These are phyloP conservation scores for Boletus coffeatus DNA, from an alignment of 1,284 basidiomycete species.

Conservation along the genomic window DNA sequence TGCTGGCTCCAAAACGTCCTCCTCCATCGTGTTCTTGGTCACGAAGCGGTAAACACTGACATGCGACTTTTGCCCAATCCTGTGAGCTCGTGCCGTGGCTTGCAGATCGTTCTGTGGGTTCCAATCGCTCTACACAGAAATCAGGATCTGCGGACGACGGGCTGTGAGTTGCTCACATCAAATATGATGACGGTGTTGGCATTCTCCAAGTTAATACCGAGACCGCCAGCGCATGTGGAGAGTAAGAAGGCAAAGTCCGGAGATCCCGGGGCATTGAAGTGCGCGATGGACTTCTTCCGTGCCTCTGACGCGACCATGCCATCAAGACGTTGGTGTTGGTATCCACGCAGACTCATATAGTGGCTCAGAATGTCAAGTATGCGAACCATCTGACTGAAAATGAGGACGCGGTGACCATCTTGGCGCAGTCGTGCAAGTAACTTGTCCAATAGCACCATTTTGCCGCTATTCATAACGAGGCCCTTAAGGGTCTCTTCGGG, in stretches of 20 bases:
- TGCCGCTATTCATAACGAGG: conserved; percentile 96
- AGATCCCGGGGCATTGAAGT: conserved; percentile 92
- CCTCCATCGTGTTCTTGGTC: conserved; percentile 99
- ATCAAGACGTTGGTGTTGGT: conserved; percentile 95
- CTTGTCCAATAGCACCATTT: conserved; percentile 96
- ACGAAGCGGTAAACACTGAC: conserved; percentile 98
- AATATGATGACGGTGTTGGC: conserved; percentile 99
- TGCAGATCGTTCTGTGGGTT: conserved; percentile 99
- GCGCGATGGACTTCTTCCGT: conserved; percentile 91
- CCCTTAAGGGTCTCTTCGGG: conserved; percentile 90
- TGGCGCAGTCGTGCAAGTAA: conserved; percentile 84
- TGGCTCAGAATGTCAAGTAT: conserved; percentile 99
- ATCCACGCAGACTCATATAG: conserved; percentile 89
- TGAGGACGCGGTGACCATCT: conserved; percentile 93
- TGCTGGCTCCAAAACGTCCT: conserved; percentile 95
- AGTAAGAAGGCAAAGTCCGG: conserved; percentile 97
- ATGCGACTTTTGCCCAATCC: conserved; percentile 96
- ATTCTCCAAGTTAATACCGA: conserved; percentile 98
- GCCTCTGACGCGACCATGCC: conserved; percentile 93
- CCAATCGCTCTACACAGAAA: conserved; percentile 70
- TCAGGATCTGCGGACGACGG: conserved; percentile 17
- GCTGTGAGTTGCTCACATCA: conserved; percentile 59
- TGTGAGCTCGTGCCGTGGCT: conserved; percentile 97
- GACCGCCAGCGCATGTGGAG: conserved; percentile 94
- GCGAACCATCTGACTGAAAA: conserved; percentile 99